A percentile compares a stretch with the other conserved stretches of the same genome.
Conservation (phyloP, 306 rosid genomes). For the Castanopsis chinensis region DNA sequence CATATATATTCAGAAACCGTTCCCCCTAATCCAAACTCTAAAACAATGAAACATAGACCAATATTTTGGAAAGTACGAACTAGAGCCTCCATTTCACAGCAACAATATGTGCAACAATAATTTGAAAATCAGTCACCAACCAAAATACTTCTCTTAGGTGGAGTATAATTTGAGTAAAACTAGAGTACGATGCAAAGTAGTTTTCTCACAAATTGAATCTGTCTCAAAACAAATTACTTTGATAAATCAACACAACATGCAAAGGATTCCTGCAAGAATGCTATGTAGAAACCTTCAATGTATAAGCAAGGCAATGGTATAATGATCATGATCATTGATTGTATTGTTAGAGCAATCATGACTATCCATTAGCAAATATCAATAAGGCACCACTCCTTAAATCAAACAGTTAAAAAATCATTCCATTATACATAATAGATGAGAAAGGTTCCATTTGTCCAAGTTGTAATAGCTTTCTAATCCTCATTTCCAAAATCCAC, state of each 20-base stretch:
- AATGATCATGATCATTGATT: background rate
- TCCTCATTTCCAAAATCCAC: slow-evolving; percentile 3
- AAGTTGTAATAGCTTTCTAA: background rate
- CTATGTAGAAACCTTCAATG: background rate
- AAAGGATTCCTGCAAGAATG: background rate
- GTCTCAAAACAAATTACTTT: background rate
- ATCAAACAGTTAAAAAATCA: background rate
- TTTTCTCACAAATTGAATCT: background rate
- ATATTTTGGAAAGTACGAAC: no score
- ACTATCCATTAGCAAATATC: background rate
- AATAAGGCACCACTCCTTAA: background rate
- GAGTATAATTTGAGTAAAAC: no score
- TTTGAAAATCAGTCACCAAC: no score
- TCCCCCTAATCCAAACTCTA: no score
- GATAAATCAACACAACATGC: background rate
- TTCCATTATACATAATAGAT: background rate
- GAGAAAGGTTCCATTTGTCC: background rate
- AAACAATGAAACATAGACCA: no score
- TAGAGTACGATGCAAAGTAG: no score
- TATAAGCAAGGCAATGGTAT: background rate
- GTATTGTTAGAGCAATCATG: background rate
- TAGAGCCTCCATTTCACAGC: no score
- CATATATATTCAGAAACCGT: no score
- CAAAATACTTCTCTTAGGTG: no score
- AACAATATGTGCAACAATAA: no score